Evolutionary conservation across 2,329 filamentous ascomycete genomes (phyloP), one percentile per base, ranked within the genome.

Genomic region (Diplodia mutila): DNA sequence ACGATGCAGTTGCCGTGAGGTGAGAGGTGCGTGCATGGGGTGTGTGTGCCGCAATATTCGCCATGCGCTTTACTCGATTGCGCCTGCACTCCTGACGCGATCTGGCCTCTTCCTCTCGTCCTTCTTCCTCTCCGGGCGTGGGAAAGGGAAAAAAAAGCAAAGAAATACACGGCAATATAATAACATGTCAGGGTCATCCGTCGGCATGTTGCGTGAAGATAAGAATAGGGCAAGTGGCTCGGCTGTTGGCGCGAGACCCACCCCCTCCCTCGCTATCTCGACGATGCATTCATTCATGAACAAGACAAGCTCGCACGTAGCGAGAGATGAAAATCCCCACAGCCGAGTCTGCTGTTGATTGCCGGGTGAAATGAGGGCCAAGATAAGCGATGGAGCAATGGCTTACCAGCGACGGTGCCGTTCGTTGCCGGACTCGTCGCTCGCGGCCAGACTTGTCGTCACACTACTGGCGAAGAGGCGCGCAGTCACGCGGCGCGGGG

Each of bases 401-500:
- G 39, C 39, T 12, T 21, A 29, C 23, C 27, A 23, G 23, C 49
- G 12, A 29, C 12, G 27, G 16, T 27, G 49, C 29, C 39, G 39
- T 6, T 42, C 39, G 18, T 27, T 53, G 49, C n/a, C n/a, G n/a
- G n/a, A n/a, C n/a, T n/a, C n/a, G n/a, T n/a, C n/a, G n/a, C n/a
- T n/a, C n/a, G n/a, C n/a, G n/a, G n/a, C 27, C 23, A 2, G 14
- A 18, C 25, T 27, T 12, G 25, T 27, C 4, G 9, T 16, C 21
- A 12, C 49, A 52, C n/a, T n/a, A n/a, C 16, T 16, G 51, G 51
- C 21, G 52, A 27, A 23, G 21, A 55, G 29, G 52, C 18, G 52
- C 39, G 57, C 57, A 49, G 57, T 48, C 39, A 61, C 57, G 55
- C 54, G 54, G 54, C n/a, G n/a, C 32, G 32, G 12, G 39, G 14